phyloP scores from a whole-genome alignment of 768 basidiomycete genomes.

The Candolleomyces aberdarensis region DNA sequence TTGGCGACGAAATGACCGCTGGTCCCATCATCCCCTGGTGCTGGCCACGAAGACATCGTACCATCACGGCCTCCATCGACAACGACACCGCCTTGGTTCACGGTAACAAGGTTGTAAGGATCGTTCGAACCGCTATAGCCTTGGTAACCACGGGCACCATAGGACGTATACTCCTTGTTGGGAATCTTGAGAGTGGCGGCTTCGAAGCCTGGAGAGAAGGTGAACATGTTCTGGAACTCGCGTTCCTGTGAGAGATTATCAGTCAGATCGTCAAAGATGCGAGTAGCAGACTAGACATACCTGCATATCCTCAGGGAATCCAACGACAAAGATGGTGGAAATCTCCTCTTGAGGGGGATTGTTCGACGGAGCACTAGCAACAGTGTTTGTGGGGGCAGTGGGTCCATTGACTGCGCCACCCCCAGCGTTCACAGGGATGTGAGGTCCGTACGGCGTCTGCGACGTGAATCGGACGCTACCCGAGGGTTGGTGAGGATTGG shows the following conservation, averaged over 20 bases:
- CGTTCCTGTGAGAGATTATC: slow-evolving; percentile 65
- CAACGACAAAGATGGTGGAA: slow-evolving; percentile 96
- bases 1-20: slow-evolving; percentile 24
- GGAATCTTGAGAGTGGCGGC: slow-evolving; percentile 98
- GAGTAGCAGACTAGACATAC: slow-evolving; percentile 41
- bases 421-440: slow-evolving; percentile 43
- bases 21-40: slow-evolving; percentile 30
- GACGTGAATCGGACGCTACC: slow-evolving; percentile 53
- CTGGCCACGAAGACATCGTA: slow-evolving; percentile 66
- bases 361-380: slow-evolving; percentile 20
- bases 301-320: slow-evolving; percentile 99
- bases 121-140: slow-evolving; percentile 59
- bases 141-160: slow-evolving; percentile 39
- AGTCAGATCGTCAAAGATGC: slow-evolving; percentile 14
- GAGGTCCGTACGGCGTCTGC: slow-evolving; percentile 76
- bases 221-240: slow-evolving; percentile 99
- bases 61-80: slow-evolving; percentile 77
- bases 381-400: slow-evolving; percentile 22
- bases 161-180: slow-evolving; percentile 83
- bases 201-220: slow-evolving; percentile 93
- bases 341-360: slow-evolving; percentile 72
- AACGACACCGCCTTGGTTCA: slow-evolving; percentile 82
- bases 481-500: slow-evolving; percentile 20
- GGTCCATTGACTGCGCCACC: slow-evolving; percentile 16
- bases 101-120: slow-evolving; percentile 79